Base-by-base conservation (phyloP, 306 rosid genomes). In the Cicer yamashitae region DNA sequence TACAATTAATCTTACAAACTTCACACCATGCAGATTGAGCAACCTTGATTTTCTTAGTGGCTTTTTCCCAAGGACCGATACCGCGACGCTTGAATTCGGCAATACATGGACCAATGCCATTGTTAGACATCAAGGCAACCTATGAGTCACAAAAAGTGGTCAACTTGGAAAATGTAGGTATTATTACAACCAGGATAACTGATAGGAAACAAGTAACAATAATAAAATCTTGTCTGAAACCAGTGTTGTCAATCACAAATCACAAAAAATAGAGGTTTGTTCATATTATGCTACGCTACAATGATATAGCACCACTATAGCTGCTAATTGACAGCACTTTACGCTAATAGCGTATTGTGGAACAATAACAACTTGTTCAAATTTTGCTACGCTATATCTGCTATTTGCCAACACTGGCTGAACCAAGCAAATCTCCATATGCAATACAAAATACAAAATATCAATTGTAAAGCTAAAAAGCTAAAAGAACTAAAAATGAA, bases 11-110 rank as follows among this genome's bases (percentile, higher is more conserved):
- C 81, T 85, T 84, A 83, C 97, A 89, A 51, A 82, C 85, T 48
- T 84, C 93, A 76, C 96, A 91, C 90, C 89, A 81, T 34, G 75
- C 85, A 53, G 84, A 74, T 62, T 88, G 93, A 73, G 73, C 73
- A 67, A 85, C 47, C 84, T 85, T 85, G 70, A 54, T 37, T 78
- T 77, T 86, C 75, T 85, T 82, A 7, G 86, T 80, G 41, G 40
- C 66, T 75, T 79, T 91, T 60, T 75, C 79, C 77, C 54, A 68
- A 40, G 71, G 79, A 67, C 85, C 79, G 47, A 69, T 22, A 22
- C 71, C 78, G 9, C 63, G 83, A 54, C 86, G 66, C 78, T 84
- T 75, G 30, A 82, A 79, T 34, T 81, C 86, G 12, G 88, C 85
- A 81, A 78, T 58, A 70, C 73, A 47, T 15, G 89, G 74, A 25